A percentile compares a stretch with the other conserved stretches of the same genome.
These are phyloP conservation scores for Borovskyia barvae DNA, from an alignment of 208 protist genomes.

Conservation along the genomic window DNA sequence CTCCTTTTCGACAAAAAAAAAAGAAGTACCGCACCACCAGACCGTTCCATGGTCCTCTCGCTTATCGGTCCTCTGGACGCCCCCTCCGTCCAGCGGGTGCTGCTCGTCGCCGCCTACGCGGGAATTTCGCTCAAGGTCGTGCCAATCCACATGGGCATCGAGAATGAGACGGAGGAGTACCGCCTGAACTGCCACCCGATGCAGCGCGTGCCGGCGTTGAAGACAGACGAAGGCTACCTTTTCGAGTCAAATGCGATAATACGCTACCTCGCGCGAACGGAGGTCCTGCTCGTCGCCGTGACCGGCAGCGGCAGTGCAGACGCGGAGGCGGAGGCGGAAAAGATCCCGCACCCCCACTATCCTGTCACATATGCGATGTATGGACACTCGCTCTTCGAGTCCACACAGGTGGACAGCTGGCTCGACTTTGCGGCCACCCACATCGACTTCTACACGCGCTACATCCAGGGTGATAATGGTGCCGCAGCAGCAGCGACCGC, in stretches of 20 bases:
- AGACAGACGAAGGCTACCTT: slow-evolving; percentile 78
- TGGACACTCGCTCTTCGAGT: slow-evolving; percentile 58
- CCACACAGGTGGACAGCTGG: slow-evolving; percentile 74
- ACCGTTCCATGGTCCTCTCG: slow-evolving; percentile 41
- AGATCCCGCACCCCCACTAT: slow-evolving; percentile 59
- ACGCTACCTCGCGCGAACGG: slow-evolving; percentile 61
- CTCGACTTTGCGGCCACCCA: slow-evolving; percentile 63
- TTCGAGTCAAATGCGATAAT: slow-evolving; percentile 80
- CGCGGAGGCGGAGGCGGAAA: slow-evolving; percentile 21
- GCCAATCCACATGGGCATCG: slow-evolving; percentile 30
- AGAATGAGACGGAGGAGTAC: slow-evolving; percentile 63
- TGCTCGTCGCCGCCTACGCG: slow-evolving; percentile 71
- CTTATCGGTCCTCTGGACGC: slow-evolving; percentile 60
- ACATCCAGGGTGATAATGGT: too few species aligned
- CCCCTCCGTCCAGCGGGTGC: slow-evolving; percentile 49
- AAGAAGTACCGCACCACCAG: slow-evolving; percentile 3
- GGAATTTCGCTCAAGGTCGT: slow-evolving; percentile 61
- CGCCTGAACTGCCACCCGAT: slow-evolving; percentile 71
- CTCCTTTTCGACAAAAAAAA: slow-evolving; percentile 3
- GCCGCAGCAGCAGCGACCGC: too few species aligned
- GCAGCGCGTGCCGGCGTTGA: slow-evolving; percentile 56
- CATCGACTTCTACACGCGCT: slow-evolving; percentile 37
- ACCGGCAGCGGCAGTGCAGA: slow-evolving; percentile 6
- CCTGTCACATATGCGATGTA: slow-evolving; percentile 64
- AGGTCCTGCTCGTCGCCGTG: slow-evolving; percentile 35